Evolutionary conservation across 768 basidiomycete species (phyloP), one percentile per base, ranked within the genome.

Genomic region (Collybia sordida): DNA sequence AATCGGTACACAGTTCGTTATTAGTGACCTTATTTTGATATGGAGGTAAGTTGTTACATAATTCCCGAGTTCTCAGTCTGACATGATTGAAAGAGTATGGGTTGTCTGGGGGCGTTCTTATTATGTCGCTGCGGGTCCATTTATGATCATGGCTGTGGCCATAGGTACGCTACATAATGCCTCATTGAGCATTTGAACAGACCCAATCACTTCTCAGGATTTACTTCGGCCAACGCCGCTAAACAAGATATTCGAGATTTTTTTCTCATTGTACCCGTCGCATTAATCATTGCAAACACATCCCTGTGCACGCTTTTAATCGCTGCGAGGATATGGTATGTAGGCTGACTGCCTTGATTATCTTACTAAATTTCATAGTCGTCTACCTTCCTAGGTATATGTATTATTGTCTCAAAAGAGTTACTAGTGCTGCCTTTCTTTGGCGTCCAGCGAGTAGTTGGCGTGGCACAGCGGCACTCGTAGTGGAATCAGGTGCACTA

Each of bases 231-330:
- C 18, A 18, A 28, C 3, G 57, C 49, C 12, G 9, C 44, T 5
- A 18, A 22, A 18, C 21, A 36, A 15, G 47, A 53, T 15, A 47
- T 51, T 18, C 27, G 7, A 2, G 53, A 18, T 5, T 46, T 55
- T 44, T 56, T 59, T 40, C 31, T 21, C 2, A 41, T 53, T 2
- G 52, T 38, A 24, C 52, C 57, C 18, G 18, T 23, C 12, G 51
- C 54, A 4, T n/a, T 56, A 23, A 36, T 51, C 11, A 44, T 59
- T 6, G 52, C 50, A 18, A 59, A 59, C 27, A 53, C 54, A 2
- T 38, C 35, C 14, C 49, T 59, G 6, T 59, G 57, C 34, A 59
- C 57, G 8, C 34, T 49, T 18, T 38, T 59, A 17, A 59, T 59
- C 25, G 44, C 43, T 12, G 57, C 52, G 3, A 53, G 28, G 37